phyloP scores from a whole-genome alignment of 2,329 filamentous ascomycete species.

The Claviceps pazoutovae region DNA sequence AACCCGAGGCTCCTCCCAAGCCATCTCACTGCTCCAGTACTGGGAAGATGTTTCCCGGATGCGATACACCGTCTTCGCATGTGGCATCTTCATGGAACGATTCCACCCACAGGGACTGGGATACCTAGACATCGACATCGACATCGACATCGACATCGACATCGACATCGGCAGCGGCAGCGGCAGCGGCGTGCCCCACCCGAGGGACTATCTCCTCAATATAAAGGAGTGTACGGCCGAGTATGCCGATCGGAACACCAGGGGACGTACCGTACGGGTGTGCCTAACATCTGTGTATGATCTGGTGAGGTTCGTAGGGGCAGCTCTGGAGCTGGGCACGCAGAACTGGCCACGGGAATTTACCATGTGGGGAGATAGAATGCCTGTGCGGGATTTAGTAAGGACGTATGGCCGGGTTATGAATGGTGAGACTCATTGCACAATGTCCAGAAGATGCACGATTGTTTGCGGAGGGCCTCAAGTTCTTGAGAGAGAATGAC shows the following conservation, averaged over 20 bases:
- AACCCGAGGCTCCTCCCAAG: constrained; percentile 45
- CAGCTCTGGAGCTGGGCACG: constrained; percentile 49
- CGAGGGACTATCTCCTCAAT: too few relatives aligned
- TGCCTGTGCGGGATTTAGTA: constrained; percentile 47
- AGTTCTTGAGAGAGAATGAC: too few relatives aligned
- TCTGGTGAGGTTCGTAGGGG: constrained; percentile 55
- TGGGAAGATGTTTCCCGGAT: constrained; percentile 40
- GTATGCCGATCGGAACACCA: constrained; percentile 40
- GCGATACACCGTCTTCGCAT: constrained; percentile 56
- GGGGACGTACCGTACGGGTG: constrained; percentile 38
- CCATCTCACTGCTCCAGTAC: constrained; percentile 40
- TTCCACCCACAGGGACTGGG: constrained; percentile 55
- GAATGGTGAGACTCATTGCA: constrained; percentile 23
- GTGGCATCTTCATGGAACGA: constrained; percentile 62
- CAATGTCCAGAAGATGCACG: too few relatives aligned
- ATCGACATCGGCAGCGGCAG: too few relatives aligned
- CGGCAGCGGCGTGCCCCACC: too few relatives aligned
- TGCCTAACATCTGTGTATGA: constrained; percentile 58
- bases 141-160: too few relatives aligned
- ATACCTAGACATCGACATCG: constrained; percentile 27
- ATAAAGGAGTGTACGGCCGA: constrained; percentile 34
- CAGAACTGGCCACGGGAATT: constrained; percentile 54
- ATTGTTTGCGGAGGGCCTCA: too few relatives aligned
- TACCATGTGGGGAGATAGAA: constrained; percentile 52
- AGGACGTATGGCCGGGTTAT: constrained; percentile 32